Conservation (phyloP, 225 moss, liverwort and hornwort genomes). For the Sphagnum tenellum region DNA sequence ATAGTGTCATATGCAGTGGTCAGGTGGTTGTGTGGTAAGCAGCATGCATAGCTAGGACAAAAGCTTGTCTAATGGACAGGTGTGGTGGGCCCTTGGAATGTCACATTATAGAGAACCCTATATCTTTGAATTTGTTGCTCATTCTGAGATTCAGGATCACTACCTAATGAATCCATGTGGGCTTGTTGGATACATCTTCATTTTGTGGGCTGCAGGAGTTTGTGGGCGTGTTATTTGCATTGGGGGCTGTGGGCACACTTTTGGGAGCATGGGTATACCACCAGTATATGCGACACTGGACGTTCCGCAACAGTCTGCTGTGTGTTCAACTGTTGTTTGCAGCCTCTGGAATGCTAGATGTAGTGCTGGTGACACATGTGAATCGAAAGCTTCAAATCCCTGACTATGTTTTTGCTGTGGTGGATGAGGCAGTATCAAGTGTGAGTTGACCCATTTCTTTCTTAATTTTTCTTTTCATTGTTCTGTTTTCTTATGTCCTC, state of each 20-base stretch:
- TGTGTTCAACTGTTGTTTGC: conserved; percentile 69
- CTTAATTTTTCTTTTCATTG: no score
- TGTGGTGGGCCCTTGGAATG: no score
- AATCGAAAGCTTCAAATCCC: conserved; percentile 65
- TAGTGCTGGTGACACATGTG: conserved; percentile 60
- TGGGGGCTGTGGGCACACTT: conserved; percentile 77
- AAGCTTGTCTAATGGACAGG: no score
- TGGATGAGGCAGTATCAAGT: conserved; percentile 64
- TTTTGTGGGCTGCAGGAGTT: conserved; percentile 46
- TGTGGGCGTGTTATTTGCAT: conserved; percentile 81
- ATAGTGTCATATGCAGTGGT: no score
- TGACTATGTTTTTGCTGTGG: conserved; percentile 62
- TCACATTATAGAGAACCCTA: no score
- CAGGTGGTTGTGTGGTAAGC: no score
- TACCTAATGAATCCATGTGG: no score
- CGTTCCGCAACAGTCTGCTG: conserved; percentile 64
- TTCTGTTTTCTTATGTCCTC: no score
- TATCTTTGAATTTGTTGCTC: no score
- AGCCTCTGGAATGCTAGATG: conserved; percentile 71
- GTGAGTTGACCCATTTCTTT: conserved; percentile 8
- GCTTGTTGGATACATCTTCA: no score
- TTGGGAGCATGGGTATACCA: conserved; percentile 65
- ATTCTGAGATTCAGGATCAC: no score
- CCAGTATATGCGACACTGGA: conserved; percentile 58
- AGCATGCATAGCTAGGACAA: no score